Evolutionary conservation across 345 rosid genomes (phyloP).

Genomic region (Arabidopsis arenosa): DNA sequence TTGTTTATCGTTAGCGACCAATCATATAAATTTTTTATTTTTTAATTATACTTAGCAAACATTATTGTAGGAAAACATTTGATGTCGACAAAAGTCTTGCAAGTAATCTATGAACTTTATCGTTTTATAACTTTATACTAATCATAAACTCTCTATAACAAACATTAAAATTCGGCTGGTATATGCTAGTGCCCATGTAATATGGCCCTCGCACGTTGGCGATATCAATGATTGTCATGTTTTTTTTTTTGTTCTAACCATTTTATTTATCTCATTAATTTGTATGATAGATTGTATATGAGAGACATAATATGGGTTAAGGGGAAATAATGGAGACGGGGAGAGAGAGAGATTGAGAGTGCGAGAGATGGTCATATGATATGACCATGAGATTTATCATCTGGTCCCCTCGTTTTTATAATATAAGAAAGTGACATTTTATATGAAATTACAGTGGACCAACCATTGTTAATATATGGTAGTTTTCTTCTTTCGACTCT

Average conservation of each 20-base stretch:
- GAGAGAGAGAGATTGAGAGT: conserved; percentile 15
- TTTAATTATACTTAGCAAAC: not conserved
- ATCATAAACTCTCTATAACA: not conserved
- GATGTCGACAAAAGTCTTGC: not conserved
- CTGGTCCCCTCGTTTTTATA: conserved; percentile 39
- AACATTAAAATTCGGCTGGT: not conserved
- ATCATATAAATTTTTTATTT: not conserved
- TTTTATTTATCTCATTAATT: conserved; percentile 5
- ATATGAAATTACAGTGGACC: conserved; percentile 5
- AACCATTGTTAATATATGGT: conserved; percentile 4
- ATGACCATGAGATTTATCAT: conserved; percentile 39
- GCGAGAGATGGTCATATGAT: conserved; percentile 33
- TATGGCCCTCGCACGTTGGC: conserved; percentile 29
- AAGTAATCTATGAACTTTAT: not conserved
- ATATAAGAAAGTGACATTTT: not conserved
- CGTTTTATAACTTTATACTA: not conserved
- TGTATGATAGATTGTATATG: conserved; percentile 12
- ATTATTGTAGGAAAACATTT: conserved; percentile 10
- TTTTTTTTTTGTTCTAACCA: not conserved
- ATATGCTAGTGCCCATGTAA: not conserved
- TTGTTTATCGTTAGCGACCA: not conserved
- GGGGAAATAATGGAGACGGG: conserved; percentile 12
- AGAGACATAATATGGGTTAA: not conserved
- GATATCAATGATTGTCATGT: conserved; percentile 27
- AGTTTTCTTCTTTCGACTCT: conserved; percentile 17